A percentile compares a stretch with the other conserved stretches of the same genome.
Evolutionary conservation across 2,329 filamentous ascomycete species (phyloP).

Genomic region (Sarocladium oryzae): DNA sequence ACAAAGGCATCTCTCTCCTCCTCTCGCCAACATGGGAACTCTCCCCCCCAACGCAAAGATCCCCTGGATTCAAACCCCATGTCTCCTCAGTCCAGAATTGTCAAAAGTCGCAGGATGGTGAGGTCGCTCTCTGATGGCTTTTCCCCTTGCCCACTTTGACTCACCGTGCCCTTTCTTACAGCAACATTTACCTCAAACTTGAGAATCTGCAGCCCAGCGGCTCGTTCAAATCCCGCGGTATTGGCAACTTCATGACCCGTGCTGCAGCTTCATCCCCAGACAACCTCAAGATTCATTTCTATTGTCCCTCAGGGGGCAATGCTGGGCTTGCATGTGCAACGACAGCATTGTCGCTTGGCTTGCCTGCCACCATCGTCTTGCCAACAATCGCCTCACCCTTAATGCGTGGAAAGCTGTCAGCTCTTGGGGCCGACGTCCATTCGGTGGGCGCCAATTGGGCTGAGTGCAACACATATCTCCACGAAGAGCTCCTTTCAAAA

Average conservation of each 20-base stretch:
- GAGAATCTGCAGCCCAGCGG: slow-evolving; percentile 79
- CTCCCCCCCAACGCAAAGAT: slow-evolving; percentile 30
- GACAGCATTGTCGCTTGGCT: slow-evolving; percentile 57
- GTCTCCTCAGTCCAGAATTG: slow-evolving; percentile 59
- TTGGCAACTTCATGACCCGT: slow-evolving; percentile 61
- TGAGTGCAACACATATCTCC: slow-evolving; percentile 63
- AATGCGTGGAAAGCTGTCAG: slow-evolving; percentile 65
- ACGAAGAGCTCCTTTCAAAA: slow-evolving; percentile 47
- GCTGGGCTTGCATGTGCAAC: slow-evolving; percentile 77
- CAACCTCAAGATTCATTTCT: slow-evolving; percentile 56
- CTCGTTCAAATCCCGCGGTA: slow-evolving; percentile 78
- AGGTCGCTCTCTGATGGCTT: slow-evolving; percentile 17
- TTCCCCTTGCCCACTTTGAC: slow-evolving; percentile 14
- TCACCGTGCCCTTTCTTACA: slow-evolving; percentile 17
- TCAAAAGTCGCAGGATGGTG: slow-evolving; percentile 69
- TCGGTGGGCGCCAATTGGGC: slow-evolving; percentile 62
- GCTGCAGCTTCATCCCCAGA: slow-evolving; percentile 24
- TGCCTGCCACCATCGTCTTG: slow-evolving; percentile 69
- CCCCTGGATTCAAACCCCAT: slow-evolving; percentile 67
- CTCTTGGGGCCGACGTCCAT: slow-evolving; percentile 63
- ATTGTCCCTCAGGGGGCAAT: slow-evolving; percentile 75
- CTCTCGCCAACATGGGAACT: slow-evolving; percentile 31
- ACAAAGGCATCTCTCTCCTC: not conserved
- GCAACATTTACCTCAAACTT: slow-evolving; percentile 78
- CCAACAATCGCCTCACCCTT: slow-evolving; percentile 57